Conservation (phyloP, 108 stramenopile genomes). For the Phaeodactylum tricornutum region DNA sequence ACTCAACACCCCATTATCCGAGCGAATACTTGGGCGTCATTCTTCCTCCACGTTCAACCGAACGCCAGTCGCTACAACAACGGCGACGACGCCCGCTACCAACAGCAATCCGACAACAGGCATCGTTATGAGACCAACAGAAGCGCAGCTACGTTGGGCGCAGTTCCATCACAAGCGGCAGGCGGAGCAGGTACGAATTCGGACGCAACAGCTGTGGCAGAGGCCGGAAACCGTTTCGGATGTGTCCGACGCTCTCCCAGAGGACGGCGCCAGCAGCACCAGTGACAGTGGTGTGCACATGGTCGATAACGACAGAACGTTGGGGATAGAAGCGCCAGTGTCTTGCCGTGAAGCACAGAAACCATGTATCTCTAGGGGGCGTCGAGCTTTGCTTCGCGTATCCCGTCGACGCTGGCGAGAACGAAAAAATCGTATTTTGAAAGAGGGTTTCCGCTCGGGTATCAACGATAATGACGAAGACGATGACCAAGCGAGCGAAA, state of each 20-base stretch:
- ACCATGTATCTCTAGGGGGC: constrained; percentile 31
- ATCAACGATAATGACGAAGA: constrained; percentile 14
- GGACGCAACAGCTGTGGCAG: constrained; percentile 32
- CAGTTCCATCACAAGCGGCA: constrained; percentile 60
- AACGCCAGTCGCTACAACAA: no score
- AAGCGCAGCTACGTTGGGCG: constrained; percentile 70
- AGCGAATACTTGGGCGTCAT: no score
- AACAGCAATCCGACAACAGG: no score
- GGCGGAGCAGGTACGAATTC: constrained; percentile 30
- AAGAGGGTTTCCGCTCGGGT: constrained; percentile 23
- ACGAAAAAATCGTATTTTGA: constrained; percentile 25
- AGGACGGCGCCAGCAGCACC: constrained; percentile 43
- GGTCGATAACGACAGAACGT: constrained; percentile 3
- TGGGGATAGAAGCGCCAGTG: background rate
- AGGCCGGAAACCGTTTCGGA: constrained; percentile 25
- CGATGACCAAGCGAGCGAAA: no score
- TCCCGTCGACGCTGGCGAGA: constrained; percentile 36
- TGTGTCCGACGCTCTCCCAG: constrained; percentile 35
- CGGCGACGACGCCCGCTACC: no score
- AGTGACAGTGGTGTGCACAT: constrained; percentile 17
- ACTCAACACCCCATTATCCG: no score
- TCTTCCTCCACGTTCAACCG: no score
- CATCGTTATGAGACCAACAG: no score
- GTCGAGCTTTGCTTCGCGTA: constrained; percentile 50
- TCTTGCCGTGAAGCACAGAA: no score